These are phyloP conservation scores for Collybia mongolica DNA, from an alignment of 768 basidiomycete genomes.

Conservation along the genomic window DNA sequence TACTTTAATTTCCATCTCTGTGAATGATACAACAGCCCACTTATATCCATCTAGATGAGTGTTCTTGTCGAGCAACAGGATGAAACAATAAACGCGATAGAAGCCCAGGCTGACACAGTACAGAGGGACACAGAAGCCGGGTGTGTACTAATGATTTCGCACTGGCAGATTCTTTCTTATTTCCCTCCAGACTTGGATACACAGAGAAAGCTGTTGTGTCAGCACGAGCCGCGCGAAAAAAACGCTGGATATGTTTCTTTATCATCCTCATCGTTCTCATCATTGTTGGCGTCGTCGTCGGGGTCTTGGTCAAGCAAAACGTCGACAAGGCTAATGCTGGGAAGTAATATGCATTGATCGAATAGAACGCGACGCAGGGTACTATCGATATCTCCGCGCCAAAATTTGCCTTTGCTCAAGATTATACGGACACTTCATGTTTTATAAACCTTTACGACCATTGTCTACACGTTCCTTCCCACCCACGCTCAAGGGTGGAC, in stretches of 20 bases:
- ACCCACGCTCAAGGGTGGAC: too few species aligned
- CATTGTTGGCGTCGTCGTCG: constrained; percentile 63
- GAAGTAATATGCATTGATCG: too few species aligned
- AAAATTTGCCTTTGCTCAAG: too few species aligned
- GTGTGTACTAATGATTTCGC: constrained; percentile 39
- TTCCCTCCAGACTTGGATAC: constrained; percentile 60
- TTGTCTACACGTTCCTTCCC: too few species aligned
- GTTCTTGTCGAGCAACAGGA: constrained; percentile 94
- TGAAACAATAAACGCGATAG: constrained; percentile 81
- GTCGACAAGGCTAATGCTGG: constrained; percentile 28
- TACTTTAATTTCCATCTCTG: constrained; percentile 7
- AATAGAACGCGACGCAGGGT: too few species aligned
- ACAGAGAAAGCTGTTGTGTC: constrained; percentile 85
- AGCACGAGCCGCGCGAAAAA: constrained; percentile 87
- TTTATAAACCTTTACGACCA: too few species aligned
- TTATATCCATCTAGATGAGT: constrained; percentile 65
- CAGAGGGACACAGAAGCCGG: constrained; percentile 86
- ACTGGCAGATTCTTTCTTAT: constrained; percentile 6
- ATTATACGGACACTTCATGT: too few species aligned
- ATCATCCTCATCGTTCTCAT: constrained; percentile 66
- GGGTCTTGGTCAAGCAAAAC: constrained; percentile 49
- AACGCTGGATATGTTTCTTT: constrained; percentile 96
- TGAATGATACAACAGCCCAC: background rate
- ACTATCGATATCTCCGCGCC: too few species aligned
- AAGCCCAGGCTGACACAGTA: constrained; percentile 69